Evolutionary conservation across 129 eudicot species (phyloP).

Genomic region (Flaveria linearis): DNA sequence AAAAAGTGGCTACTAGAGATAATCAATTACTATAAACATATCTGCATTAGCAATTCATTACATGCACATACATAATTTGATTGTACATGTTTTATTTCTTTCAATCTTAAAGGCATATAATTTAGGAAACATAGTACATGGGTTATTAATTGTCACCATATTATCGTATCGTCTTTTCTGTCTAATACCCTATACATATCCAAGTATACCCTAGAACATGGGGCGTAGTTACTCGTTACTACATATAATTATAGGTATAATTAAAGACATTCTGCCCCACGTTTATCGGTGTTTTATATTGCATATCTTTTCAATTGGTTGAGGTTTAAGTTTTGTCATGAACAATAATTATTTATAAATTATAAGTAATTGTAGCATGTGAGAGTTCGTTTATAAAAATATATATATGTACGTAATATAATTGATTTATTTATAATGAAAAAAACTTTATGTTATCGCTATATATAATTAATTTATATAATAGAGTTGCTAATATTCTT

Average conservation of each 20-base stretch:
- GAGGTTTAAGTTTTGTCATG: too few relatives aligned
- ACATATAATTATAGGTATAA: too few relatives aligned
- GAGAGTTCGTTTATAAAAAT: too few relatives aligned
- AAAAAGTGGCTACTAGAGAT: too few relatives aligned
- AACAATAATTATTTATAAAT: too few relatives aligned
- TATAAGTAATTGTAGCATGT: too few relatives aligned
- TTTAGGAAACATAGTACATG: background rate
- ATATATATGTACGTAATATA: too few relatives aligned
- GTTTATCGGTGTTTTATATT: too few relatives aligned
- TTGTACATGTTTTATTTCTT: background rate
- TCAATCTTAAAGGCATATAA: background rate
- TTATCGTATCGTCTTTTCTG: background rate
- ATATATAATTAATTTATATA: background rate
- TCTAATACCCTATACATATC: background rate
- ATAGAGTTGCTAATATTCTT: background rate
- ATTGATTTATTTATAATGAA: background rate
- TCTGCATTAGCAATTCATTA: background rate
- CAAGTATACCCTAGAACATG: background rate
- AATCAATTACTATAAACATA: background rate
- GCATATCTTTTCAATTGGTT: too few relatives aligned
- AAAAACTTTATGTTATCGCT: background rate
- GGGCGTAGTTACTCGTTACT: too few relatives aligned
- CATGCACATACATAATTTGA: background rate
- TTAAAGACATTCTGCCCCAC: too few relatives aligned
- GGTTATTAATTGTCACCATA: background rate